A percentile compares a stretch with the other conserved stretches of the same genome.
These are phyloP conservation scores for Yamadazyma dendronema DNA, from an alignment of 1,139 yeast genomes.

Conservation along the genomic window DNA sequence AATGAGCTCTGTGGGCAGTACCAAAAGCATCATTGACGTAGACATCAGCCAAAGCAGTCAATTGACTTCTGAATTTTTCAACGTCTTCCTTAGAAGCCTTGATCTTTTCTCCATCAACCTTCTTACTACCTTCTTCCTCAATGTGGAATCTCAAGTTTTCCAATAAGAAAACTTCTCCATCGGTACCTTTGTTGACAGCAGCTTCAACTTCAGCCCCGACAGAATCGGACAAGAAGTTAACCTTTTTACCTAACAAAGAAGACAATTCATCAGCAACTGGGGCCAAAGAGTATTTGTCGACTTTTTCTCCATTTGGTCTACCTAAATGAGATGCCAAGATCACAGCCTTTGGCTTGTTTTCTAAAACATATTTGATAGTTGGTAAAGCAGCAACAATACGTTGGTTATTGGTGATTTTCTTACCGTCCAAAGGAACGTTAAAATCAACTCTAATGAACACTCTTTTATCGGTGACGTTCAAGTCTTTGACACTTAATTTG, in stretches of 20 bases:
- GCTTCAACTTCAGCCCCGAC: constrained; percentile 86
- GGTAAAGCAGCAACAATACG: constrained; percentile 98
- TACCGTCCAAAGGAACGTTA: constrained; percentile 96
- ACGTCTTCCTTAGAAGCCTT: constrained; percentile 86
- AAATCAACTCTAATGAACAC: constrained; percentile 97
- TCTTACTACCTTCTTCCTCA: constrained; percentile 84
- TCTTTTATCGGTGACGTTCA: constrained; percentile 80
- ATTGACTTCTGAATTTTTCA: constrained; percentile 77
- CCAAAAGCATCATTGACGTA: constrained; percentile 98
- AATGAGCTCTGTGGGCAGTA: constrained; percentile 98
- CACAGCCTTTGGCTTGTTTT: constrained; percentile 84
- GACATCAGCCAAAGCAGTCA: constrained; percentile 89
- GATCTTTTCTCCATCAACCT: constrained; percentile 83
- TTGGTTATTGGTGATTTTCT: constrained; percentile 95
- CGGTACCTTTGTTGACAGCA: constrained; percentile 65
- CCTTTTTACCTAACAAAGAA: constrained; percentile 64
- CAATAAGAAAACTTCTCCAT: constrained; percentile 75
- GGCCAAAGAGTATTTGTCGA: constrained; percentile 80
- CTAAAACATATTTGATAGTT: constrained; percentile 89
- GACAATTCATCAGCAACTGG: constrained; percentile 89
- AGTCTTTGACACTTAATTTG: constrained; percentile 88
- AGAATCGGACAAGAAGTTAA: constrained; percentile 78
- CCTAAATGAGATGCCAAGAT: constrained; percentile 95
- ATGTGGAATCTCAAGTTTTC: constrained; percentile 97
- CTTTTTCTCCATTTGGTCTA: constrained; percentile 91